Evolutionary conservation across 345 rosid genomes (phyloP), one percentile per base, ranked within the genome.

Genomic region (Populus pruinosa): DNA sequence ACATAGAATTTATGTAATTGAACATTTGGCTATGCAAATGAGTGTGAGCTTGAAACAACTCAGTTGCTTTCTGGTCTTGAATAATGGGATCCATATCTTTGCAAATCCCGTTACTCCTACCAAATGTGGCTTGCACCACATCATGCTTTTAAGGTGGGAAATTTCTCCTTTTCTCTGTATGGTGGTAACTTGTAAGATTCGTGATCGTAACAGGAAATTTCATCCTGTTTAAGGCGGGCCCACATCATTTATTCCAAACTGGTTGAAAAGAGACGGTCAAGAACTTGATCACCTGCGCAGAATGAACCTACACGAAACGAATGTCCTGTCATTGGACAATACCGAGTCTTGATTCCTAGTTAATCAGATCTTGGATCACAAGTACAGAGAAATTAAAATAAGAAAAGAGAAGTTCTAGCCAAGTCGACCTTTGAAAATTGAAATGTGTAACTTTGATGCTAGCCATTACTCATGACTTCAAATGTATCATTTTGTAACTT

Each of bases 1-100:
- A 80, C 89, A 86, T 83, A 3, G 91, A 90, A 63, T 78, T 72
- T 2, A 88, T 39, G 83, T 69, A 86, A 77, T 75, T 86, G 44
- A 83, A 79, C 38, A 80, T 20, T 38, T 83, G 86, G 49, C 77
- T 81, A 41, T 83, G 82, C 44, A 90, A 53, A 75, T 83, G 85
- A 79, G 77, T 65, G 63, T 90, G 89, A 67, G 91, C 88, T 76
- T 72, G 76, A 59, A 85, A 71, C 73, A 79, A 53, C 47, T 85
- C 87, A 44, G 23, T 29, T 49, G 63, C 29, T 50, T 10, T 70
- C 16, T 38, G 76, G 61, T 20, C 70, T 5, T 68, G 27, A 56
- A 16, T 44, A 56, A 16, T 44, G n/a, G 73, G n/a, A 63, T 76
- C 83, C 76, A 80, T 70, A 8, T 6, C 72, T 43, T 35, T 25